Evolutionary conservation across 768 basidiomycete genomes (phyloP), one percentile per base, ranked within the genome.

Genomic region (Chalciporus pseudorubinellus): DNA sequence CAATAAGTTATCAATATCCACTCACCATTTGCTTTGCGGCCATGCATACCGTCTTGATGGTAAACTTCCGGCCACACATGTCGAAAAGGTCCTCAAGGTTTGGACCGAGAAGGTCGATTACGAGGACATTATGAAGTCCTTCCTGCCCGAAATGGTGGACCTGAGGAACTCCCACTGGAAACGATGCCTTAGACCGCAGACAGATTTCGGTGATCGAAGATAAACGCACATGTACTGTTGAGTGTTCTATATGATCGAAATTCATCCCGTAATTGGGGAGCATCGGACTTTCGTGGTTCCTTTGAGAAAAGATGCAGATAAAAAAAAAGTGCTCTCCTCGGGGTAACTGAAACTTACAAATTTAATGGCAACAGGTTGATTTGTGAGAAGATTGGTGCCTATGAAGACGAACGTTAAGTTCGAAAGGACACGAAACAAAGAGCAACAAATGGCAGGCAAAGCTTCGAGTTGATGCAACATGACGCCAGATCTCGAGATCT

Each of bases 111-210:
- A 99, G 78, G 73, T 99, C 95, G 54, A 95, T 90, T 68, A 90
- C 89, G 44, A 92, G 82, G 50, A 91, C 92, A 70, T 99, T 99
- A 75, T 99, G 97, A 38, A 98, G 79, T 13, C 95, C 97, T 72
- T 99, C 95, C 70, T 97, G 94, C 43, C 95, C 95, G 64, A 98
- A 99, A 77, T 99, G 89, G 73, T 98, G 93, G 24, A 98, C 97
- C 70, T 98, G 95, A 2, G 95, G 95, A 47, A 99, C 91, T 48
- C 95, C 95, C 57, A 85, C 95, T 98, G 69, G 31, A 56, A 53
- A 34, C 16, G 29, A 41, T 14, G 38, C 28, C 49, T 52, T 51
- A 42, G 56, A 50, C 52, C 55, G 52, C 46, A 56, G 52, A 58
- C 40, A 49, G 24, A 39, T 47, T 46, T 26, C 46, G 38, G n/a